Percentiles rank a stretch among this genome's conserved stretches.
phyloP scores from a whole-genome alignment of 169 alveolate genomes.

The Babesia gibsoni region DNA sequence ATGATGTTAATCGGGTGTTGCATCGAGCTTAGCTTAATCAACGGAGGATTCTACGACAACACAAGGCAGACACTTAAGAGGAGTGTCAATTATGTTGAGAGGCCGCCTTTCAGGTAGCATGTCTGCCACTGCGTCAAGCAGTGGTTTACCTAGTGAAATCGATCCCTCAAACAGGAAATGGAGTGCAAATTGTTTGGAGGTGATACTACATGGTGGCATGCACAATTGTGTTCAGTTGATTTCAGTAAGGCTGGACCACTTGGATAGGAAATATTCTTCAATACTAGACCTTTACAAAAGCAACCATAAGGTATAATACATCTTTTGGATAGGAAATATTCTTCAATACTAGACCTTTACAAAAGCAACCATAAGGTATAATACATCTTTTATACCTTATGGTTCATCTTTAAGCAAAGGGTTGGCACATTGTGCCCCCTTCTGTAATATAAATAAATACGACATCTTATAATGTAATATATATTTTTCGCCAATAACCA shows the following conservation, averaged over 20 bases:
- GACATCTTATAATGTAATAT: no score
- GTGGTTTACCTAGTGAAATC: background rate
- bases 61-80: background rate
- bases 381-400: slow-evolving; percentile 12
- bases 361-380: background rate
- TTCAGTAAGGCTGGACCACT: slow-evolving; percentile 43
- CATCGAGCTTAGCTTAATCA: slow-evolving; percentile 43
- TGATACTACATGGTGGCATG: background rate
- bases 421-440: background rate
- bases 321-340: slow-evolving; percentile 25
- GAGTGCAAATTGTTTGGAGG: slow-evolving; percentile 61
- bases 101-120: background rate
- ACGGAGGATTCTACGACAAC: slow-evolving; percentile 42
- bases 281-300: background rate
- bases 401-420: background rate
- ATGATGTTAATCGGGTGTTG: slow-evolving; percentile 50
- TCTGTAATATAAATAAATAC: background rate
- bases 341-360: slow-evolving; percentile 2
- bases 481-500: background rate
- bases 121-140: background rate
- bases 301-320: slow-evolving; percentile 16
- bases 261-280: slow-evolving; percentile 22
- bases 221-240: slow-evolving; percentile 11
- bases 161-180: slow-evolving; percentile 25
- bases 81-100: background rate